These are phyloP conservation scores for Alternaria metachromatica DNA, from an alignment of 2,329 filamentous ascomycete species.

Conservation along the genomic window DNA sequence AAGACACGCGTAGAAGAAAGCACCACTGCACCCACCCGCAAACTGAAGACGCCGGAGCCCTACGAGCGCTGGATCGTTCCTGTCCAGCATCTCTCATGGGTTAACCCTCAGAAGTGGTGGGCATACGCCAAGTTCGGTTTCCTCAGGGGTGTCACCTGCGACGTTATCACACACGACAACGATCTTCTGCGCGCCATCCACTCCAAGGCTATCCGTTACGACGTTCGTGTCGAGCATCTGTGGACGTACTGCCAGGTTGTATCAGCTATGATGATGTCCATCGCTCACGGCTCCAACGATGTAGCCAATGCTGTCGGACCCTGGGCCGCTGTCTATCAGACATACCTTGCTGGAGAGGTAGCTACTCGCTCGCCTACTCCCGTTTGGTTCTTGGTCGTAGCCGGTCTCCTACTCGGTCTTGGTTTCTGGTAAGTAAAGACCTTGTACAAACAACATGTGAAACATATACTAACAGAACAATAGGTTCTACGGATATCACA, in stretches of 20 bases:
- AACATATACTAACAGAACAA: not conserved
- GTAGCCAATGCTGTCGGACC: slow-evolving; percentile 63
- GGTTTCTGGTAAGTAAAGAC: slow-evolving; percentile 56
- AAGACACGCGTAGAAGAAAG: slow-evolving; percentile 12
- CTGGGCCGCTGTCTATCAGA: slow-evolving; percentile 67
- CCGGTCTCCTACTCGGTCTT: slow-evolving; percentile 60
- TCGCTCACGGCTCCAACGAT: slow-evolving; percentile 74
- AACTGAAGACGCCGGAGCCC: slow-evolving; percentile 38
- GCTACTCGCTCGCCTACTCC: slow-evolving; percentile 60
- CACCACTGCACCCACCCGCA: slow-evolving; percentile 17
- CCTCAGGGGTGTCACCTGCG: slow-evolving; percentile 53
- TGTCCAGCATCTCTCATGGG: slow-evolving; percentile 38
- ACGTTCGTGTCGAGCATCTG: slow-evolving; percentile 56
- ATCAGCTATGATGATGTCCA: slow-evolving; percentile 73
- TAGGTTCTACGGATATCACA: slow-evolving; percentile 66
- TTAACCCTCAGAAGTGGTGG: slow-evolving; percentile 39
- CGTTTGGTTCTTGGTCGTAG: slow-evolving; percentile 65
- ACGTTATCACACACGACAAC: slow-evolving; percentile 51
- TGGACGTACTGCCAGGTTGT: slow-evolving; percentile 53
- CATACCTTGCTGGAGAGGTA: slow-evolving; percentile 61
- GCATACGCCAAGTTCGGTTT: slow-evolving; percentile 55
- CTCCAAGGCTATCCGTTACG: slow-evolving; percentile 53
- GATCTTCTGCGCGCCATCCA: slow-evolving; percentile 50
- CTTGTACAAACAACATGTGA: not conserved
- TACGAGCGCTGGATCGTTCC: slow-evolving; percentile 46